Conservation (phyloP, 163 green algal species). For the Scenedesmus sp. region DNA sequence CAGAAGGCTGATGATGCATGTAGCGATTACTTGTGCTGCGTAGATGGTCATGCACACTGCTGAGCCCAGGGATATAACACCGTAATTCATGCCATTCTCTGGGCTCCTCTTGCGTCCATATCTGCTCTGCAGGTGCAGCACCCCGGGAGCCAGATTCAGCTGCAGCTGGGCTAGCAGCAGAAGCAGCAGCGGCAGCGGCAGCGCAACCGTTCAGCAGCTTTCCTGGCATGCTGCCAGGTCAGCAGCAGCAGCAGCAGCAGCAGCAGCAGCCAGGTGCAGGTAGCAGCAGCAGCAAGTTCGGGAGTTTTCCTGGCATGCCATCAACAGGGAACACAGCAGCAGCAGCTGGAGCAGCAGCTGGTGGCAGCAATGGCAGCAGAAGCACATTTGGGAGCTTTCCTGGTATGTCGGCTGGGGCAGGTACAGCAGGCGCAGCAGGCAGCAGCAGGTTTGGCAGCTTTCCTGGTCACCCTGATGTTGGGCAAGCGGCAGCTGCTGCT, state of each 20-base stretch:
- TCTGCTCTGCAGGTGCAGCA: conserved; percentile 10
- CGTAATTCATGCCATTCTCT: background rate
- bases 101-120: background rate
- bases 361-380: background rate
- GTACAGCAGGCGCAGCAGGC: background rate
- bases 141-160: background rate
- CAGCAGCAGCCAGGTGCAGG: background rate
- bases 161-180: too few species aligned
- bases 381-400: conserved; percentile 42
- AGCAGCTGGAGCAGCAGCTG: background rate
- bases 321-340: background rate
- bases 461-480: background rate
- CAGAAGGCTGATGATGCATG: too few species aligned
- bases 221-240: background rate
- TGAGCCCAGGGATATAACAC: background rate
- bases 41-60: background rate
- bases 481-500: background rate
- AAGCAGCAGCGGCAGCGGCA: conserved; percentile 10
- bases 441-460: conserved; percentile 22
- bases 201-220: conserved; percentile 27
- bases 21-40: too few species aligned
- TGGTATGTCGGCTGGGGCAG: background rate
- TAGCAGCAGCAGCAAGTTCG: background rate
- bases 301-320: background rate
- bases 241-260: conserved; percentile 3